Percentiles rank a stretch among this genome's conserved stretches.
Conservation (phyloP, 495 filamentous ascomycete genomes). For the Penicillium macrosclerotiorum region DNA sequence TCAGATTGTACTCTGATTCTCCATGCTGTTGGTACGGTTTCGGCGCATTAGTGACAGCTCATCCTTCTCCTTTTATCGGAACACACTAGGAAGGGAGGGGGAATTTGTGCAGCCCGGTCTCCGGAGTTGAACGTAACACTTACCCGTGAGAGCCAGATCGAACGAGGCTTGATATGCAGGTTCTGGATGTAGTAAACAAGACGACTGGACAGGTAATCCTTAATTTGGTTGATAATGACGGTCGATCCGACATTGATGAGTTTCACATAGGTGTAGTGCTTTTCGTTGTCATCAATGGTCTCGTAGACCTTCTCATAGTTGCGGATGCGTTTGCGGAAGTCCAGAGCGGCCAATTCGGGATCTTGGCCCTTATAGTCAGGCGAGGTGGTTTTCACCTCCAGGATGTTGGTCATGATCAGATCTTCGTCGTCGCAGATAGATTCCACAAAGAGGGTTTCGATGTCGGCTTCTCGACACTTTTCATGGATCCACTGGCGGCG, state of each 20-base stretch:
- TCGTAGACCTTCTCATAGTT: constrained; percentile 97
- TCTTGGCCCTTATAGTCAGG: constrained; percentile 95
- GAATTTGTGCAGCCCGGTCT: too few relatives aligned
- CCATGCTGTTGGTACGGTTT: constrained; percentile 62
- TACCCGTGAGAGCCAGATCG: constrained; percentile 95
- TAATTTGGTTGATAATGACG: constrained; percentile 95
- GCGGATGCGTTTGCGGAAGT: constrained; percentile 90
- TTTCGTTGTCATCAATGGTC: constrained; percentile 84
- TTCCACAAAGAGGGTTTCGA: constrained; percentile 93
- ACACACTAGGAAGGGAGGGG: too few relatives aligned
- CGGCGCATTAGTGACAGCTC: too few relatives aligned
- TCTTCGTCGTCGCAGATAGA: constrained; percentile 93
- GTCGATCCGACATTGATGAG: constrained; percentile 93
- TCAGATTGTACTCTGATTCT: constrained; percentile 87
- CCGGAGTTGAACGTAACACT: too few relatives aligned
- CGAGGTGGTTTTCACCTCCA: constrained; percentile 94
- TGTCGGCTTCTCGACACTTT: constrained; percentile 63
- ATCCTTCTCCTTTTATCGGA: too few relatives aligned
- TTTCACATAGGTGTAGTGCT: constrained; percentile 86
- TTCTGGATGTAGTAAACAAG: constrained; percentile 99
- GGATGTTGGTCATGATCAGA: constrained; percentile 93
- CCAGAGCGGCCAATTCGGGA: constrained; percentile 80
- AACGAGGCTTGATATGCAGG: constrained; percentile 93
- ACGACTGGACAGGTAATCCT: constrained; percentile 92
- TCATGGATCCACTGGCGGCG: constrained; percentile 92